Percentiles rank a stretch among this genome's conserved stretches.
These are phyloP conservation scores for Mycena rebaudengoi DNA, from an alignment of 768 basidiomycete genomes.

Conservation along the genomic window DNA sequence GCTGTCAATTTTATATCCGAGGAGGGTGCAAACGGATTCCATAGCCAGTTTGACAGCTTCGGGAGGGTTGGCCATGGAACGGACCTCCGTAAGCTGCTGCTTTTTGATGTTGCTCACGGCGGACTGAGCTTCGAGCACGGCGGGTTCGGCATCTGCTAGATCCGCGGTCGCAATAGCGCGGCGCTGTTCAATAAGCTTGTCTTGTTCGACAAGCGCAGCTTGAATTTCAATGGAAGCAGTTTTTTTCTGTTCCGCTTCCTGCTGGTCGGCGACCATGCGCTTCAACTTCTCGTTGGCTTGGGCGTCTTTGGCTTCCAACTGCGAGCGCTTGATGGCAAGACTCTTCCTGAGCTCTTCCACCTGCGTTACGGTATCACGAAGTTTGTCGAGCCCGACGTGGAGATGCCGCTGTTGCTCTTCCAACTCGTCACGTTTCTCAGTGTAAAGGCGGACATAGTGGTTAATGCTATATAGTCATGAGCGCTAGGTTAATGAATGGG, in stretches of 20 bases:
- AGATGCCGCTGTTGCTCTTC: conserved; percentile 99
- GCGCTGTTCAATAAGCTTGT: conserved; percentile 88
- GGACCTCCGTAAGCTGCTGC: conserved; percentile 95
- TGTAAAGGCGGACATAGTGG: conserved; percentile 94
- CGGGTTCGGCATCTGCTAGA: conserved; percentile 97
- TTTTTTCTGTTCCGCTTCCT: conserved; percentile 99
- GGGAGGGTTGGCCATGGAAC: conserved; percentile 97
- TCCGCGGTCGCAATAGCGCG: conserved; percentile 91
- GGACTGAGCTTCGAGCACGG: conserved; percentile 91
- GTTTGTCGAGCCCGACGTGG: conserved; percentile 97
- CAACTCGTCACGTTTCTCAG: conserved; percentile 95
- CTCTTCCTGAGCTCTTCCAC: conserved; percentile 97
- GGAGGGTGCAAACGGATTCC: conserved; percentile 96
- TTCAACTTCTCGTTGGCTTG: conserved; percentile 98
- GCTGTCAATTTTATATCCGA: conserved; percentile 96
- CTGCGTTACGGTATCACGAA: conserved; percentile 94
- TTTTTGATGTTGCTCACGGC: conserved; percentile 98
- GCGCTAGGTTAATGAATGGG: conserved; percentile 6
- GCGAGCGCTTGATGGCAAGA: conserved; percentile 91
- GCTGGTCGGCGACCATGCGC: conserved; percentile 98
- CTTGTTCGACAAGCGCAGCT: conserved; percentile 91
- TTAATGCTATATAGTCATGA: conserved; percentile 72
- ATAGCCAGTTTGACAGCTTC: conserved; percentile 97
- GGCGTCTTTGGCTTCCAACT: conserved; percentile 91
- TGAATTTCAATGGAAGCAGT: conserved; percentile 96